Conservation (phyloP, 306 rosid genomes). For the Lotus japonicus region DNA sequence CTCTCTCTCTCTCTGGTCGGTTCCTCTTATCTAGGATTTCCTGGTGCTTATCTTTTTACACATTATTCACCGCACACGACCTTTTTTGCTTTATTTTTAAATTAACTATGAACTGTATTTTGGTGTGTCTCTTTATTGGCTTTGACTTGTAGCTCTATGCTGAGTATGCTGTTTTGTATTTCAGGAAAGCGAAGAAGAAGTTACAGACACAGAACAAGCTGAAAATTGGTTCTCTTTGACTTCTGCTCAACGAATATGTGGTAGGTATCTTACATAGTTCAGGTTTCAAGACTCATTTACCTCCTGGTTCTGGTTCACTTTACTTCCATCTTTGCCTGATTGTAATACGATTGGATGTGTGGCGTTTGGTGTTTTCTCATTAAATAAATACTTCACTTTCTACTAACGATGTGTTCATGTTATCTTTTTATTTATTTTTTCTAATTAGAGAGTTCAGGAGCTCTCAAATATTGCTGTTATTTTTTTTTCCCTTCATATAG, state of each 20-base stretch:
- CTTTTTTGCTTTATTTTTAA: background rate
- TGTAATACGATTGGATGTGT: background rate
- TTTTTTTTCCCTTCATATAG: background rate
- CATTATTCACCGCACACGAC: background rate
- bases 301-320: background rate
- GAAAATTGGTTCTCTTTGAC: constrained; percentile 99
- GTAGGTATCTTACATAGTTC: constrained; percentile 45
- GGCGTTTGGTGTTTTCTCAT: background rate
- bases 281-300: constrained; percentile 7
- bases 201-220: constrained; percentile 96
- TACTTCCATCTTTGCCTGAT: background rate
- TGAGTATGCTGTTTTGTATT: constrained; percentile 13
- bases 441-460: background rate
- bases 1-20: too few relatives aligned
- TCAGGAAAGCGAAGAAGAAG: constrained; percentile 99
- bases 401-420: background rate
- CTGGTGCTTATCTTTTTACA: background rate
- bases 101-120: background rate
- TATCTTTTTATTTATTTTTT: too few relatives aligned
- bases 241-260: constrained; percentile 96
- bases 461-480: background rate
- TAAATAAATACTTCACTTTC: background rate
- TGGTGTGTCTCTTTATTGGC: background rate
- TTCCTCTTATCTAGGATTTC: constrained; percentile 1
- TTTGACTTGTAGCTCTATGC: constrained; percentile 4